Percentiles rank a stretch among this genome's conserved stretches.
phyloP scores from a whole-genome alignment of 1,139 yeast genomes.

The Kodamaea sp. region DNA sequence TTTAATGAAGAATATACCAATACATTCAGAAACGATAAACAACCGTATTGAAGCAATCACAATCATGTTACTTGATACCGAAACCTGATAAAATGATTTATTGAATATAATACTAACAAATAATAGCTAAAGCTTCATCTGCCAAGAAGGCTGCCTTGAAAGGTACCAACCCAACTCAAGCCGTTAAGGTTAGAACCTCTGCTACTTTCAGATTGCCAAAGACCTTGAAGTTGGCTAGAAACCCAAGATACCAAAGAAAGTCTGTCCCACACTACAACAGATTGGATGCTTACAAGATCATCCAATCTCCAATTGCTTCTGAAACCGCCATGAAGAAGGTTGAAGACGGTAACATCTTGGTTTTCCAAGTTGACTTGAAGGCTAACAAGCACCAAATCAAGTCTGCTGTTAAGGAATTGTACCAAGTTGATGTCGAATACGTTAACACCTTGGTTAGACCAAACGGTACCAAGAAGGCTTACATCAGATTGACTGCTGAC shows the following conservation, averaged over 20 bases:
- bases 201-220: conserved; percentile 97
- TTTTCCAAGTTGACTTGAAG: conserved; percentile 95
- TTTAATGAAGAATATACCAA: background rate
- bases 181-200: conserved; percentile 89
- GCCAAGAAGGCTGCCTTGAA: conserved; percentile 99
- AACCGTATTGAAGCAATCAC: background rate
- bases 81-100: conserved; percentile 2
- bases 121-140: conserved; percentile 67
- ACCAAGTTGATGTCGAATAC: conserved; percentile 91
- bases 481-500: conserved; percentile 98
- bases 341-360: conserved; percentile 98
- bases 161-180: conserved; percentile 93
- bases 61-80: too few relatives aligned
- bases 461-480: conserved; percentile 99
- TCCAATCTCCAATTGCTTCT: conserved; percentile 93
- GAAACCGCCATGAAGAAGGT: conserved; percentile 99
- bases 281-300: conserved; percentile 93
- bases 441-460: conserved; percentile 98
- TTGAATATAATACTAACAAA: conserved; percentile 29
- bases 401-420: conserved; percentile 96
- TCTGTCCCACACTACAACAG: conserved; percentile 97
- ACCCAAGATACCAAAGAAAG: conserved; percentile 94
- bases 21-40: too few relatives aligned
- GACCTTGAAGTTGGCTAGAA: conserved; percentile 90
- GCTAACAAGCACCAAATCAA: conserved; percentile 98